A percentile compares a stretch with the other conserved stretches of the same genome.
Conservation (phyloP, 768 basidiomycete species). For the Lentinula aciculospora region DNA sequence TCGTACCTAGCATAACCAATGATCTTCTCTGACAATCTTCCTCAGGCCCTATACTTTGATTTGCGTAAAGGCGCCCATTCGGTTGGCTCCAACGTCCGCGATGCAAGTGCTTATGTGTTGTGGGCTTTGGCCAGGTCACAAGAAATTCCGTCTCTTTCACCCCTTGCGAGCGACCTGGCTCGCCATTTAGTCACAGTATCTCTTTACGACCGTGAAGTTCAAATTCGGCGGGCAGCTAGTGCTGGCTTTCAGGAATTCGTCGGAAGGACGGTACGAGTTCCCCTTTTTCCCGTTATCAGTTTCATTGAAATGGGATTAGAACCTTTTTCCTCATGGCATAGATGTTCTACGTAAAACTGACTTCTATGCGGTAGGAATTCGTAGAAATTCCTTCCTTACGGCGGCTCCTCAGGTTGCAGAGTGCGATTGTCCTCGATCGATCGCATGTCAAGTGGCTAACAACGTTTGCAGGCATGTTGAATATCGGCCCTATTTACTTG, state of each 20-base stretch:
- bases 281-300: neutral
- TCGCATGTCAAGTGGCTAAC: neutral
- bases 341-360: constrained; percentile 89
- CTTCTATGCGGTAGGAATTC: constrained; percentile 88
- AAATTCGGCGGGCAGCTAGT: constrained; percentile 92
- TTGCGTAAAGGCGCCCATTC: constrained; percentile 89
- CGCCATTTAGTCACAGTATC: constrained; percentile 71
- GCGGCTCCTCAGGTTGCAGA: constrained; percentile 84
- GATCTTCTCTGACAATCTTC: neutral
- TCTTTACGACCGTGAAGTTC: constrained; percentile 89
- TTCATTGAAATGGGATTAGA: constrained; percentile 39
- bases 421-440: constrained; percentile 40
- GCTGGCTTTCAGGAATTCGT: constrained; percentile 98
- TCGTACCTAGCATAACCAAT: constrained; percentile 8
- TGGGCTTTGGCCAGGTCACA: constrained; percentile 91
- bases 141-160: constrained; percentile 48
- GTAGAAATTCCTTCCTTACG: constrained; percentile 77
- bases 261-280: constrained; percentile 72
- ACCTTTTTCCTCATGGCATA: constrained; percentile 89
- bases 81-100: constrained; percentile 90
- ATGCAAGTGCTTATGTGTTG: constrained; percentile 89
- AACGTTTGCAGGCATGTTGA: constrained; percentile 55
- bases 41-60: constrained; percentile 87
- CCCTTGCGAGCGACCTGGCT: constrained; percentile 63
- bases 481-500: constrained; percentile 64